Evolutionary conservation across 1,284 basidiomycete genomes (phyloP), one percentile per base, ranked within the genome.

Genomic region (Apiotrichum veenhuisii): DNA sequence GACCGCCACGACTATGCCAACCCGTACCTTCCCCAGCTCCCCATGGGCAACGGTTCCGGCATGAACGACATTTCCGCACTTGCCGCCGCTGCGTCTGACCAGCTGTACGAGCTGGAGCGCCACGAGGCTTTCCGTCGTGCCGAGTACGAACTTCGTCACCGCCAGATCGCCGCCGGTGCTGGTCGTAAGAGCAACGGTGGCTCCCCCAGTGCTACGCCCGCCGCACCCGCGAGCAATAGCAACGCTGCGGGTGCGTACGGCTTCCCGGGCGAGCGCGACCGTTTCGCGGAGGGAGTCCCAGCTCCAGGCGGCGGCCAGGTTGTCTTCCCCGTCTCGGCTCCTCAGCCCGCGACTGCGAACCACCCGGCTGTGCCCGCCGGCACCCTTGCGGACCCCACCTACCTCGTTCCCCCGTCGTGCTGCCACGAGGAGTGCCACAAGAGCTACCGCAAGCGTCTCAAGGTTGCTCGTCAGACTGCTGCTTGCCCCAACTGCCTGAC

Each of bases 61-160:
- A 75, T 78, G 67, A 75, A 74, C 64, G 77, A 79, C 60, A 78
- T 79, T 57, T 77, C 88, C 1, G 84, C 89, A 0, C 78, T 93
- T 26, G 90, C 88, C 12, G 85, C 83, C 22, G 82, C 90, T 38
- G 90, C 91, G 2, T 87, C 91, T 74, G 89, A 90, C 56, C 89
- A 93, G 74, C 82, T 94, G 0, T 87, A 87, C 68, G 84, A 85
- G 63, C 83, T 94, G n/a, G 91, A 94, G 74, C 85, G 85, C 38
- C 82, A 86, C 63, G 91, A 94, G 72, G 88, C 89, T 1, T 75
- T 86, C 44, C 82, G 91, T 25, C 82, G 91, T 38, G 90, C 89
- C 9, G 88, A 91, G 70, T 94, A 88, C 75, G 89, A 92, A 70
- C 82, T 87, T 17, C 82, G 85, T 12, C 89, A 88, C 66, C 70